Percentiles rank a stretch among this genome's conserved stretches.
phyloP scores from a whole-genome alignment of 176 grass and related monocot species.

The Areca catechu region DNA sequence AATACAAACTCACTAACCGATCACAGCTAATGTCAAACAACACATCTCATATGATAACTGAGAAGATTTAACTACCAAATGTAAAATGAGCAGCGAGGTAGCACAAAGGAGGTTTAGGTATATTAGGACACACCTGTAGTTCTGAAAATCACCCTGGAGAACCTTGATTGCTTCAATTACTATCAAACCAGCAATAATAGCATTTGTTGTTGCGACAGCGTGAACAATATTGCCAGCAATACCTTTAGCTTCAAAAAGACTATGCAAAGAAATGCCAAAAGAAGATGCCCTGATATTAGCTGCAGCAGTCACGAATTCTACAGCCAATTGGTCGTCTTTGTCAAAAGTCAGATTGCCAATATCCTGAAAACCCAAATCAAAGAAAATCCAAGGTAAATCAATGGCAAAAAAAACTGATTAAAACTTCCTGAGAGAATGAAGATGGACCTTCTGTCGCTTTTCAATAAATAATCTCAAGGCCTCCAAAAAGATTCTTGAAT shows the following conservation, averaged over 20 bases:
- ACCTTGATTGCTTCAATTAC: constrained; percentile 98
- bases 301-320: constrained; percentile 87
- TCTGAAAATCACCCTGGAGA: constrained; percentile 57
- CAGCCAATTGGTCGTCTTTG: constrained; percentile 94
- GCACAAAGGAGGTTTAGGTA: too few relatives aligned
- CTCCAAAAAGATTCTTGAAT: constrained; percentile 88
- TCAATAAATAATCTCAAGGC: constrained; percentile 72
- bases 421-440: neutral
- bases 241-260: constrained; percentile 96
- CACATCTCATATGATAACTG: too few relatives aligned
- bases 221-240: constrained; percentile 99
- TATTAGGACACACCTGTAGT: constrained; percentile 44
- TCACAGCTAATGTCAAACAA: too few relatives aligned
- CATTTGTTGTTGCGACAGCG: constrained; percentile 98
- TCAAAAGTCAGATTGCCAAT: constrained; percentile 83
- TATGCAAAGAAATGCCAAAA: constrained; percentile 87
- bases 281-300: constrained; percentile 96
- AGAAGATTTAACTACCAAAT: too few relatives aligned
- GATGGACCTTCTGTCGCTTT: constrained; percentile 67
- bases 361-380: constrained; percentile 42
- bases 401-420: too few relatives aligned
- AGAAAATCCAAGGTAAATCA: neutral
- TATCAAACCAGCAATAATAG: constrained; percentile 90
- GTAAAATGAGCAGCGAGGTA: too few relatives aligned
- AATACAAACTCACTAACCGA: too few relatives aligned